Evolutionary conservation across 192 early-diverging fungal genomes (phyloP), one percentile per base, ranked within the genome.

Genomic region (Backusella psychrophila): DNA sequence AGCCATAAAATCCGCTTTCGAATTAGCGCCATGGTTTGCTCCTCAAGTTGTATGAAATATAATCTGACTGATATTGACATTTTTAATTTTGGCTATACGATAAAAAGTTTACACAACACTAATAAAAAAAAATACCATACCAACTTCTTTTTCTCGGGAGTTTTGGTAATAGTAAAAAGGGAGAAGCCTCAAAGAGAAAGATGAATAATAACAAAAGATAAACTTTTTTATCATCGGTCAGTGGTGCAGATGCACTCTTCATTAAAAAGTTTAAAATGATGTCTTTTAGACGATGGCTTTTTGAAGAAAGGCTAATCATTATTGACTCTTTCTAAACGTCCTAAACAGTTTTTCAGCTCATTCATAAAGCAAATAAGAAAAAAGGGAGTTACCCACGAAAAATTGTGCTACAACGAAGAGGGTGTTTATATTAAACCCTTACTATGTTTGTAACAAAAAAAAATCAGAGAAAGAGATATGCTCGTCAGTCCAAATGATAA

Each of bases 291-390:
- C 90, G 89, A 14, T 96, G 93, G 12, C 89, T 90, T 79, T 98
- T 96, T 0, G 95, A 96, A 6, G 98, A 97, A 84, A 99, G 96
- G 26, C 95, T 93, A 23, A 90, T 88, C 90, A 80, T 96, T 95
- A 44, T 97, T 96, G 84, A 95, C 94, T 75, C 93, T 85, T 80
- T 98, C 96, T 33, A 98, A 84, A 33, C 96, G 91, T 59, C 94
- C 93, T 38, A 99, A 84, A 21, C 96, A 85, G 67, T 98, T 97
- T 81, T 96, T 96, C 52, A 99, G 85, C 83, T 98, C 95, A 3
- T 96, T 96, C 77, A 66, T 21, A 70, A 23, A 66, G 9, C n/a
- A 21, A 66, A 72, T 23, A 21, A 53, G 5, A 2, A 17, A 19
- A 23, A 7, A 17, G 41, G n/a, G 15, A 36, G 21, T n/a, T 63